Evolutionary conservation across 1,284 basidiomycete genomes (phyloP).

Genomic region (Cutaneotrichosporon curvatum): DNA sequence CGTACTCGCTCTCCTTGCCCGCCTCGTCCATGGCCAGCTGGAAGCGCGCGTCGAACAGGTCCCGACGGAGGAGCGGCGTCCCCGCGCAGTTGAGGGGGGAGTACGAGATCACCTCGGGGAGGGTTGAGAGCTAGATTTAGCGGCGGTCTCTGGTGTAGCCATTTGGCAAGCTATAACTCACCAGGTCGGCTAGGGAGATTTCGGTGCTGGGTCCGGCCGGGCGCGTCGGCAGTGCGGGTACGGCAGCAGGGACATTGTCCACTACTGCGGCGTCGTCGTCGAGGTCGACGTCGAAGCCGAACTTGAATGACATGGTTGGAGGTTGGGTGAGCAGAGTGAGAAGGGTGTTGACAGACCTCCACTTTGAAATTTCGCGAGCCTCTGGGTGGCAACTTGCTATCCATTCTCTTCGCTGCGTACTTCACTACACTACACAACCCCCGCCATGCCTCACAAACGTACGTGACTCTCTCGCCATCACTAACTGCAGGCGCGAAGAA

Average conservation of each 20-base stretch:
- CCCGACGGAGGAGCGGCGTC: constrained; percentile 55
- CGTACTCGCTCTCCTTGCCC: constrained; percentile 6
- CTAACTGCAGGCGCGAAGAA: constrained; percentile 37
- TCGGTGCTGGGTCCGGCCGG: background rate
- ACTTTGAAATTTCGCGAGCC: constrained; percentile 11
- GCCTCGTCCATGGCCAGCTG: constrained; percentile 57
- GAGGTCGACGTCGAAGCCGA: constrained; percentile 42
- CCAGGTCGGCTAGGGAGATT: constrained; percentile 4
- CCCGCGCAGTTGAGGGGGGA: constrained; percentile 25
- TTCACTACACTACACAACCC: constrained; percentile 15
- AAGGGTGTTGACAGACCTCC: background rate
- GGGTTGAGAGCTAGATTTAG: constrained; percentile 27
- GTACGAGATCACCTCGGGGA: constrained; percentile 41
- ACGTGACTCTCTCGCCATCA: constrained; percentile 4
- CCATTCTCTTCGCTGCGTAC: constrained; percentile 24
- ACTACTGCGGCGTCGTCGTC: constrained; percentile 16
- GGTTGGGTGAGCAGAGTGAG: background rate
- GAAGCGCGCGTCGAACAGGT: constrained; percentile 89
- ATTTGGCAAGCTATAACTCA: background rate
- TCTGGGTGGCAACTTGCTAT: constrained; percentile 1
- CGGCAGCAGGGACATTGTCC: background rate
- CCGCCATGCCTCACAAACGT: constrained; percentile 44
- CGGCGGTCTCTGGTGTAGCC: background rate
- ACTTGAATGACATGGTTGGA: constrained; percentile 44
- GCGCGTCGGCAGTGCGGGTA: background rate